Base-by-base conservation (phyloP, 83 land plant genomes). In the Larix sibirica region DNA sequence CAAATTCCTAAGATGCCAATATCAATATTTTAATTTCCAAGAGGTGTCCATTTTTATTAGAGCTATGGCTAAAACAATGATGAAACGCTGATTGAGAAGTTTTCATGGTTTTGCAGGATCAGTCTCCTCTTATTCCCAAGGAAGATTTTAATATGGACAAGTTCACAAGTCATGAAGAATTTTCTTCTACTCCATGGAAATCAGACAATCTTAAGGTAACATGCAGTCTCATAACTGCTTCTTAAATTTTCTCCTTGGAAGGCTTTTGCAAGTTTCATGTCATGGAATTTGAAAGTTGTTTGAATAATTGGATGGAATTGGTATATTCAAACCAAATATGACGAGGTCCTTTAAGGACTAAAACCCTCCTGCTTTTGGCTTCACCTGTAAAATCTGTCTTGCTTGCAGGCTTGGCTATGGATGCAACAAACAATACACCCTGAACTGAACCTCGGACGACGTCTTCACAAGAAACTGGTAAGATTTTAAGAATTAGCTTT, bases 401-500 rank as follows among this genome's bases (percentile, higher is more conserved):
- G 2, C 38, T 14, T 58, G 28, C 36, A 78, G 80, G 40, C 61
- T 14, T 78, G 80, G 80, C 63, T 59, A 56, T 78, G 80, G 80
- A 31, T 78, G 80, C 63, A 59, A 14, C 63, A 78, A 31, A 78
- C 63, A 59, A 78, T 78, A 31, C 80, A 58, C 63, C 62, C 80
- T 56, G 63, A 78, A 17, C 21, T 58, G 36, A 56, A 78, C 42
- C 63, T 59, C 7, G 80, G 80, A 31, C 47, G 56, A 26, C 33
- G 63, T 23, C 80, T 77, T 28, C 80, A 77, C 31, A 77, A 77
- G 24, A 77, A 77, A 31, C 18, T 77, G 80, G 80, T 77, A 59
- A 58, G 40, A 24, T 24, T 64, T 5, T 14, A 71, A 71, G 21
- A 16, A 28, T 73, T 73, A 2, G 44, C 44, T 47, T 40, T 71